Evolutionary conservation across 352 stramenopile genomes (phyloP).

Genomic region (Phytopythium helicoides): DNA sequence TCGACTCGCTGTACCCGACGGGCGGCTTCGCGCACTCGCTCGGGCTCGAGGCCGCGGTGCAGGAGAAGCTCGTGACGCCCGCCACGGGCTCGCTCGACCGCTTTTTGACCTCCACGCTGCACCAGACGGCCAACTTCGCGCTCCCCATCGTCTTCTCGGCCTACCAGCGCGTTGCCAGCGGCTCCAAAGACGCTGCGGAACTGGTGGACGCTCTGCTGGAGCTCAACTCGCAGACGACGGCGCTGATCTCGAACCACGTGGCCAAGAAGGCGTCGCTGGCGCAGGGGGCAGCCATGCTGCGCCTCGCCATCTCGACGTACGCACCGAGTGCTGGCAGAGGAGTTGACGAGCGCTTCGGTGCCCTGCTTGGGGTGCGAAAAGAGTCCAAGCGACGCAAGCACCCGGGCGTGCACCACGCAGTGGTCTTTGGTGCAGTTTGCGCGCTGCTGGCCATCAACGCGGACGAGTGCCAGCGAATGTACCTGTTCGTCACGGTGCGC

Average conservation of each 20-base stretch:
- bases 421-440: slow-evolving; percentile 70
- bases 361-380: slow-evolving; percentile 46
- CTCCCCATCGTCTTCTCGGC: slow-evolving; percentile 67
- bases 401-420: slow-evolving; percentile 54
- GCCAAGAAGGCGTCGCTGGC: slow-evolving; percentile 73
- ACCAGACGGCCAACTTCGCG: slow-evolving; percentile 73
- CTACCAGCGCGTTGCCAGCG: slow-evolving; percentile 23
- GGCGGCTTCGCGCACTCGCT: slow-evolving; percentile 82
- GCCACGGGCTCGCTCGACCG: slow-evolving; percentile 32
- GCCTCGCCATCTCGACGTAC: slow-evolving; percentile 66
- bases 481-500: slow-evolving; percentile 71
- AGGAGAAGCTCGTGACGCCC: slow-evolving; percentile 55
- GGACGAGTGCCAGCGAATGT: slow-evolving; percentile 66
- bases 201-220: slow-evolving; percentile 44
- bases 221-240: slow-evolving; percentile 48
- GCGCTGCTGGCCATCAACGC: slow-evolving; percentile 43
- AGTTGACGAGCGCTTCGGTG: slow-evolving; percentile 21
- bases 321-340: slow-evolving; percentile 5
- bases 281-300: slow-evolving; percentile 63
- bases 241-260: slow-evolving; percentile 79
- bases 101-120: slow-evolving; percentile 60
- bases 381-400: slow-evolving; percentile 49
- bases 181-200: neutral
- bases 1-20: slow-evolving; percentile 82
- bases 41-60: slow-evolving; percentile 69